Base-by-base conservation (phyloP, 2,329 filamentous ascomycete species). In the Ceratocystis cubensis region DNA sequence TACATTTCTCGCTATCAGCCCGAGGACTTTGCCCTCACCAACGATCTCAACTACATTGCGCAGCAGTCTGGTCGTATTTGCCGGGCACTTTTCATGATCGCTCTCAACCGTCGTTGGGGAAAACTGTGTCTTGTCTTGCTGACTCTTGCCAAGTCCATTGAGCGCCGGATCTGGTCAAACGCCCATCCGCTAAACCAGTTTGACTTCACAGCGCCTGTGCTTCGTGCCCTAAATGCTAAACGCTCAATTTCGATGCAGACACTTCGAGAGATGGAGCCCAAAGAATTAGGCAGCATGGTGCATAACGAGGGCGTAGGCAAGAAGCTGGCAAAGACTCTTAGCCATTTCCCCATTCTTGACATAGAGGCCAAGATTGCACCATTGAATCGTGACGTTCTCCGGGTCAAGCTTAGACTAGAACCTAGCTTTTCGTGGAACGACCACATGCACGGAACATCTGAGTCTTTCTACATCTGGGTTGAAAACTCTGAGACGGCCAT, bases 391-490 rank as follows among this genome's bases (percentile, higher is more conserved):
- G 92, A 99, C 73, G 93, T 99, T 0, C 79, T 99, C 69, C 85
- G 93, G n/a, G 91, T 99, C 72, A 88, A 88, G 72, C 83, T 99
- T 0, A 89, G 82, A 71, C 82, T 99, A 20, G 90, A 87, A 1
- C 91, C 94, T 0, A 92, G 97, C 64, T 99, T 99, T 73, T 81
- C 81, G 46, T 99, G 94, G 94, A 96, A 96, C 71, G 93, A 97
- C 71, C 86, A 89, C 61, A 84, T 96, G 68, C 92, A 99, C 73
- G 95, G 95, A 20, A 91, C 87, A 2, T 96, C 93, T 0, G 94
- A 99, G 73, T 93, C 93, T 3, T 99, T 95, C 77, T 99, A 95
- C 83, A 88, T 99, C 67, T 99, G 94, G 95, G 93, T 99, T 2
- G 94, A 99, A 75, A 96, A 97, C 74, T 96, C 93, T 0, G 94